Conservation (phyloP, 345 rosid species). For the Acer saccharum region DNA sequence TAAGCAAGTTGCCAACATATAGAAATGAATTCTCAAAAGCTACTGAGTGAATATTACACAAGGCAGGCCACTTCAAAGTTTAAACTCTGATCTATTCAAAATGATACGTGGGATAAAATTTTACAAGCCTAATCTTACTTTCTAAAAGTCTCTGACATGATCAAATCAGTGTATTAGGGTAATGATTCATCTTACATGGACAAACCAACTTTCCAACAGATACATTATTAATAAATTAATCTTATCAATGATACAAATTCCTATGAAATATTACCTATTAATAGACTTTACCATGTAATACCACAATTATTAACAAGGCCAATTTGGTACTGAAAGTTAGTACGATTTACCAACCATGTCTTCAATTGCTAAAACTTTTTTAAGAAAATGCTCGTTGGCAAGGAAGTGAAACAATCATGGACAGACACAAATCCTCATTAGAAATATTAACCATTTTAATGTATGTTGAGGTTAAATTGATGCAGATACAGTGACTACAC, state of each 20-base stretch:
- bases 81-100: neutral
- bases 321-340: neutral
- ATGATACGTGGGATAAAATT: neutral
- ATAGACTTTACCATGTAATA: neutral
- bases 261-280: neutral
- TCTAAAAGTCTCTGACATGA: neutral
- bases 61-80: neutral
- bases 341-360: neutral
- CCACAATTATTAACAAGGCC: neutral
- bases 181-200: neutral
- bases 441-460: neutral
- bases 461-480: neutral
- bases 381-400: neutral
- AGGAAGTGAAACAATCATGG: neutral
- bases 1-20: neutral
- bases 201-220: neutral
- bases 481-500: neutral
- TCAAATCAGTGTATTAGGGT: neutral
- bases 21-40: neutral
- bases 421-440: slow-evolving; percentile 1
- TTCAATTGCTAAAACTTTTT: neutral
- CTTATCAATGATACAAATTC: neutral
- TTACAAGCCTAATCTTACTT: neutral
- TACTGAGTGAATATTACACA: neutral
- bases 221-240: neutral